Percentiles rank a stretch among this genome's conserved stretches.
Evolutionary conservation across 2,329 filamentous ascomycete species (phyloP).

Genomic region (Aspergillus piperis): DNA sequence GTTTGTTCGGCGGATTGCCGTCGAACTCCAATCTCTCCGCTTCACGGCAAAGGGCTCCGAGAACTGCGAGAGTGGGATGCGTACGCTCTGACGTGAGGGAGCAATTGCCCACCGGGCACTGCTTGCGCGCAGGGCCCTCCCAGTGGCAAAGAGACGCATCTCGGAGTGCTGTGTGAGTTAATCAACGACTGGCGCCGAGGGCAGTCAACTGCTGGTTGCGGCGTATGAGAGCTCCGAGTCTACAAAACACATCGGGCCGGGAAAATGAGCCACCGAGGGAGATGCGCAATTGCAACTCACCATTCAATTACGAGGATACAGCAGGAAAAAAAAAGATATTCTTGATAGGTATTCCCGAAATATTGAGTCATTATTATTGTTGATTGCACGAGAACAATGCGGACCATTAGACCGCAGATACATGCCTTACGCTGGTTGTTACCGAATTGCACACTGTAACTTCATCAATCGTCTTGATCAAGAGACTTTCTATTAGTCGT

Average conservation of each 20-base stretch:
- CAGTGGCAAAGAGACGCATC: slow-evolving; percentile 44
- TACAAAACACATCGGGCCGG: slow-evolving; percentile 5
- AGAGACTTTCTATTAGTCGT: slow-evolving; percentile 6
- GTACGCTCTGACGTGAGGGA: slow-evolving; percentile 23
- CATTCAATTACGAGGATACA: too few species aligned
- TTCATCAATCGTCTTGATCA: not conserved
- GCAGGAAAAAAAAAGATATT: too few species aligned
- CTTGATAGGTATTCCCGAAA: too few species aligned
- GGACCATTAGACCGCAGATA: not conserved
- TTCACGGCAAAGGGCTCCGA: slow-evolving; percentile 19
- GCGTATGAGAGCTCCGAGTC: not conserved
- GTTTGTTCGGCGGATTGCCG: slow-evolving; percentile 28
- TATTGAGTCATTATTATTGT: too few species aligned
- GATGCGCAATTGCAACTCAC: not conserved
- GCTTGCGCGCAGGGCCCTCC: slow-evolving; percentile 41
- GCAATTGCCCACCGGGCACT: slow-evolving; percentile 37
- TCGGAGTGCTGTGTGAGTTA: slow-evolving; percentile 3
- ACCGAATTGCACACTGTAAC: not conserved
- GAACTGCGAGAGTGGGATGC: slow-evolving; percentile 24
- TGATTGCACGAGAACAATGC: too few species aligned
- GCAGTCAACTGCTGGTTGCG: not conserved
- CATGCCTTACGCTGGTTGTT: not conserved
- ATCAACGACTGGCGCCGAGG: not conserved
- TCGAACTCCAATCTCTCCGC: slow-evolving; percentile 37
- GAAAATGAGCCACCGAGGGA: slow-evolving; percentile 6